Evolutionary conservation across 805 yeast species (phyloP), one percentile per base, ranked within the genome.

Genomic region (Yarrowia sp.): DNA sequence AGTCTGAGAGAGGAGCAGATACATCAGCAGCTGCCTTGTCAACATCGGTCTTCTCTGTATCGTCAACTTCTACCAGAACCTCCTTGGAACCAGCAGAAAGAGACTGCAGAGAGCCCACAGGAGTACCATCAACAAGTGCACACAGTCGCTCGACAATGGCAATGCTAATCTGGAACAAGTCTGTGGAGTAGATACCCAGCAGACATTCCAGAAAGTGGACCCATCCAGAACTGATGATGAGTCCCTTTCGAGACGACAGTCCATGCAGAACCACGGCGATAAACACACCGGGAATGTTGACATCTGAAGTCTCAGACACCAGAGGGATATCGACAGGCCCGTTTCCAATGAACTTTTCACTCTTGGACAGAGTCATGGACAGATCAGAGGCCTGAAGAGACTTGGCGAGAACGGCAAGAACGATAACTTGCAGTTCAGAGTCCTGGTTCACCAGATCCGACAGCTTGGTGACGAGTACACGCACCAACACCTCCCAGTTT

Each of bases 111-210:
- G 55, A 55, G 43, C 58, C 61, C 32, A 72, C 70, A 9, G 79
- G 68, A 8, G 67, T 68, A 0, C 68, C 66, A 4, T 72, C 71
- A 17, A 83, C 73, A 67, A 80, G 80, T 8, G 74, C 68, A 51
- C 83, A 78, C 18, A 84, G 73, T 14, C 85, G 77, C 33, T 84
- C 84, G 45, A 81, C 84, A 35, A 87, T 71, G 1, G 83, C 82
- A 35, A 84, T 73, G 31, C 87, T 73, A 35, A 85, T 84, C 64
- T 83, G 83, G 66, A 86, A 84, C 1, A 87, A 79, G 4, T 83
- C 79, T 22, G 64, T 58, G 9, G 51, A 43, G 42, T 58, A 58
- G n/a, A 58, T 58, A 18, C 64, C 64, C 31, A 58, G 44, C 35
- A 58, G 51, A 35, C 64, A 58, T 9, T 58, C 64, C 13, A 58